phyloP scores from a whole-genome alignment of 2,329 filamentous ascomycete species.

The Elsinoe necatrix region DNA sequence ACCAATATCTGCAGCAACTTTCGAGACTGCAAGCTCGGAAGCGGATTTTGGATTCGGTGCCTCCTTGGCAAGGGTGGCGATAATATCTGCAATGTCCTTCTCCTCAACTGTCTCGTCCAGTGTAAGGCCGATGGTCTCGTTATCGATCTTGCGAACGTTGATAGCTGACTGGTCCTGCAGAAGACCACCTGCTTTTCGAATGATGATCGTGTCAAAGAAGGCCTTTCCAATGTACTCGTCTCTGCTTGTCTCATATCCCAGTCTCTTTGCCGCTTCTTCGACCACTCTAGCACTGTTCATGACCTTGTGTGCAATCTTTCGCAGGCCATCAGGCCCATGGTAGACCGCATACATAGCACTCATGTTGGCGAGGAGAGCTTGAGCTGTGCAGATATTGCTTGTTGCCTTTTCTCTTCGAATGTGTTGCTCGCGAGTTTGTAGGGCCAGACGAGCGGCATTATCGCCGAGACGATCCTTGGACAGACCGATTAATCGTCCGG shows the following conservation, averaged over 20 bases:
- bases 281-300: slow-evolving; percentile 48
- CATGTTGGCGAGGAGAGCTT: slow-evolving; percentile 92
- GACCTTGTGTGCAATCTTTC: slow-evolving; percentile 70
- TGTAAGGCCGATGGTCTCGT: slow-evolving; percentile 60
- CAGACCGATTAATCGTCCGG: slow-evolving; percentile 79
- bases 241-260: slow-evolving; percentile 54
- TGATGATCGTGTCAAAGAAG: slow-evolving; percentile 72
- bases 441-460: slow-evolving; percentile 69
- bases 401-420: slow-evolving; percentile 94
- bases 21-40: slow-evolving; percentile 27
- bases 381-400: slow-evolving; percentile 94
- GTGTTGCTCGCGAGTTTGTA: slow-evolving; percentile 93
- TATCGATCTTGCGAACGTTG: slow-evolving; percentile 55
- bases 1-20: slow-evolving; percentile 31
- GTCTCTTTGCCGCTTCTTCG: slow-evolving; percentile 45
- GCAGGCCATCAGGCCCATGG: slow-evolving; percentile 77
- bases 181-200: slow-evolving; percentile 34
- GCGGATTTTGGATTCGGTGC: slow-evolving; percentile 9
- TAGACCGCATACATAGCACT: slow-evolving; percentile 90
- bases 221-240: slow-evolving; percentile 44
- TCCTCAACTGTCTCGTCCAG: slow-evolving; percentile 64
- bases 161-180: slow-evolving; percentile 44
- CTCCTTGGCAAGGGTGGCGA: slow-evolving; percentile 31
- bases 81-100: slow-evolving; percentile 48
- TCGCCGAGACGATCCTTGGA: slow-evolving; percentile 84